These are phyloP conservation scores for Aspergillus brunneoviolaceus DNA, from an alignment of 2,329 filamentous ascomycete genomes.

Conservation along the genomic window DNA sequence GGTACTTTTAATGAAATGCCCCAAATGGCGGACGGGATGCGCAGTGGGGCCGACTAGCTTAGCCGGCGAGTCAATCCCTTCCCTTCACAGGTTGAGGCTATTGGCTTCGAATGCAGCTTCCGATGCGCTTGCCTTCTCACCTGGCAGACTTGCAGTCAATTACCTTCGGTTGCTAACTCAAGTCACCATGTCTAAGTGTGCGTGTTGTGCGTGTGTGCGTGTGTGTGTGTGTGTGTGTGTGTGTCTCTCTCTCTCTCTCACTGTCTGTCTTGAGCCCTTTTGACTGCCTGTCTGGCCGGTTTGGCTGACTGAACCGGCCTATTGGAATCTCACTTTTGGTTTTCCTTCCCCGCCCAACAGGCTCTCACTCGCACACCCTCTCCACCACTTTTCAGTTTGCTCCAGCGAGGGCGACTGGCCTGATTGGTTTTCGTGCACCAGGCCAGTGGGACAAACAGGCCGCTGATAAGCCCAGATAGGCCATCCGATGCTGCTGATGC, in stretches of 20 bases:
- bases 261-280: no score
- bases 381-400: slow-evolving; percentile 15
- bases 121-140: slow-evolving; percentile 3
- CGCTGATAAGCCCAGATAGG: slow-evolving; percentile 22
- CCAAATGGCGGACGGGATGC: slow-evolving; percentile 26
- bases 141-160: slow-evolving; percentile 10
- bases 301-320: background rate
- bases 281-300: background rate
- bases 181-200: slow-evolving; percentile 8
- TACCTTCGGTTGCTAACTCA: slow-evolving; percentile 12
- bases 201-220: background rate
- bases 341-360: slow-evolving; percentile 11
- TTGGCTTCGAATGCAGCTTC: slow-evolving; percentile 16
- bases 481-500: slow-evolving; percentile 9
- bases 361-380: background rate
- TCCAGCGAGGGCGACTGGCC: slow-evolving; percentile 13
- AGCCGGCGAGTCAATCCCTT: slow-evolving; percentile 25
- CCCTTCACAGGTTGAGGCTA: slow-evolving; percentile 16
- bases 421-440: slow-evolving; percentile 13
- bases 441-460: slow-evolving; percentile 16
- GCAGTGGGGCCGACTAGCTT: slow-evolving; percentile 24
- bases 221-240: background rate
- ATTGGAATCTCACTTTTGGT: background rate
- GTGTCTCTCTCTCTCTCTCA: no score
- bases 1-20: slow-evolving; percentile 11